phyloP scores from a whole-genome alignment of 371 early-diverging fungal genomes.

The Saksenaea vasiformis region DNA sequence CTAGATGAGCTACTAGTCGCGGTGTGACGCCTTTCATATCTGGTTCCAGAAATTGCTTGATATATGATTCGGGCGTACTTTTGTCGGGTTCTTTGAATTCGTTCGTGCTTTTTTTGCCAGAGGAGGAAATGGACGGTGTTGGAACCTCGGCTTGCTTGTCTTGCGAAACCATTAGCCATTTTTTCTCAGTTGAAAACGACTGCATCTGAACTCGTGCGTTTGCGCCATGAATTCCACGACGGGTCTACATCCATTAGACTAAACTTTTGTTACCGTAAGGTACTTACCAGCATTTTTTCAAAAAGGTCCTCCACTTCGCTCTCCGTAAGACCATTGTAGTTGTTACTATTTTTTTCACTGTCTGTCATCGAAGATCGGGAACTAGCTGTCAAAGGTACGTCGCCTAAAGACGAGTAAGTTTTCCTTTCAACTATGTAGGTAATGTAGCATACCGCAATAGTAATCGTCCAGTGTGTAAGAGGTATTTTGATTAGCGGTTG shows the following conservation, averaged over 20 bases:
- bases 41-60: slow-evolving; percentile 60
- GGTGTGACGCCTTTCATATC: slow-evolving; percentile 63
- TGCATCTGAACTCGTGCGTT: slow-evolving; percentile 38
- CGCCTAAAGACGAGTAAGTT: slow-evolving; percentile 10
- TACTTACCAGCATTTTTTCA: slow-evolving; percentile 50
- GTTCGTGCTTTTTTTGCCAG: slow-evolving; percentile 19
- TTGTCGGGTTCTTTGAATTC: slow-evolving; percentile 44
- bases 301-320: slow-evolving; percentile 47
- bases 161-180: slow-evolving; percentile 52
- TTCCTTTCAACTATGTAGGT: slow-evolving; percentile 5
- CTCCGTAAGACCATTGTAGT: slow-evolving; percentile 20
- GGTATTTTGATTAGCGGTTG: slow-evolving; percentile 1
- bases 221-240: slow-evolving; percentile 49
- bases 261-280: background rate
- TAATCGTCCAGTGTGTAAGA: slow-evolving; percentile 25
- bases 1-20: slow-evolving; percentile 59
- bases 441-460: slow-evolving; percentile 3
- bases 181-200: slow-evolving; percentile 49
- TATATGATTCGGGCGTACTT: slow-evolving; percentile 66
- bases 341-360: background rate
- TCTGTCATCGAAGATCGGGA: slow-evolving; percentile 19
- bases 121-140: slow-evolving; percentile 13
- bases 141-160: slow-evolving; percentile 47
- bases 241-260: slow-evolving; percentile 20
- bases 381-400: slow-evolving; percentile 11